Evolutionary conservation across 2,329 filamentous ascomycete species (phyloP), one percentile per base, ranked within the genome.

Genomic region (Akanthomyces dipterigenus): DNA sequence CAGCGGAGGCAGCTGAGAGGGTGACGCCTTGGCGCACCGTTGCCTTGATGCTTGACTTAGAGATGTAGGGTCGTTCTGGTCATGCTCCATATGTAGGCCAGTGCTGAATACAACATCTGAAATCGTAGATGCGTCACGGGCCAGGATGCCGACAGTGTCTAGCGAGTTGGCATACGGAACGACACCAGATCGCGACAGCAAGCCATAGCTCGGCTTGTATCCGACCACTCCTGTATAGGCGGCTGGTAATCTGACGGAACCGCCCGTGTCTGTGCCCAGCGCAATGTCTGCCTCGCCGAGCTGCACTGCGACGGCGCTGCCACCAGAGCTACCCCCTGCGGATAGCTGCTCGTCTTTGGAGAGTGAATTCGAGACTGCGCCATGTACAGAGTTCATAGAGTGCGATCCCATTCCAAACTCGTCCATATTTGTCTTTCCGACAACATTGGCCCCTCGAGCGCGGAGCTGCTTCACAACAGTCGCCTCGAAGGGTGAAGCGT

Each of bases 331-430:
- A 34, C 93, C 93, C 42, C 93, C 93, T 0, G 89, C 88, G 0
- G 91, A 95, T 28, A 85, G 72, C 22, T 69, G 61, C 50, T 70
- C 71, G 48, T 68, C 63, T 1, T 70, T 63, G 0, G 70, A 76
- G 57, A 77, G 73, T 8, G 75, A 77, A 64, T 82, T 86, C 57
- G 72, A 77, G 5, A 93, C 89, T 1, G 84, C 72, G 1, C 89
- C 90, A 67, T 87, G 85, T 60, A 80, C 75, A 1, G 91, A 92
- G 68, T 88, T 86, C 56, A 77, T 77, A 1, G 91, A 93, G 67
- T 96, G 88, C 9, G 91, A 96, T 2, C 92, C 92, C 93, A 96
- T 96, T 31, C 93, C 92, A 71, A 96, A 96, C 71, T 96, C 95
- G 75, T 98, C 95, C 80, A 98, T 86, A 71, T 96, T 96, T 2